Evolutionary conservation across 495 filamentous ascomycete genomes (phyloP).

Genomic region (Xylaria curta): DNA sequence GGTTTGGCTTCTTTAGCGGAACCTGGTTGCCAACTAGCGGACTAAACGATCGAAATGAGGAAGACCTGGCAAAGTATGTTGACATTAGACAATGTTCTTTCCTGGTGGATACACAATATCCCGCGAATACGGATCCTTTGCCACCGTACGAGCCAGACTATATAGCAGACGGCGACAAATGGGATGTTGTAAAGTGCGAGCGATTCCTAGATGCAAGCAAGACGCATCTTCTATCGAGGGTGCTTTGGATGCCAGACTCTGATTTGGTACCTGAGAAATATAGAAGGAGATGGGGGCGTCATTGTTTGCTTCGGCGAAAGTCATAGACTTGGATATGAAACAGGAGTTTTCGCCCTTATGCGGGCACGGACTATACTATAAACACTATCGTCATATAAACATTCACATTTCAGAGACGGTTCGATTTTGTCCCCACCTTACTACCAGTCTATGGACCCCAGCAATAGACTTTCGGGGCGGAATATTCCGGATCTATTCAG

Average conservation of each 20-base stretch:
- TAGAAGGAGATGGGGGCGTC: conserved; percentile 77
- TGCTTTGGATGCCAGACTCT: conserved; percentile 83
- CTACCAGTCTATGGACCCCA: too few species aligned
- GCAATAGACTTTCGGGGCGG: not conserved
- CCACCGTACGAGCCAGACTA: conserved; percentile 76
- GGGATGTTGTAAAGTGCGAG: conserved; percentile 76
- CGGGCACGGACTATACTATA: not conserved
- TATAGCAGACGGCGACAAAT: conserved; percentile 67
- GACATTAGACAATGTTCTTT: conserved; percentile 78
- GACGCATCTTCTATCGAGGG: conserved; percentile 75
- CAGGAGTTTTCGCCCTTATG: not conserved
- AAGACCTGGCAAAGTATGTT: conserved; percentile 87
- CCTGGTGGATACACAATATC: conserved; percentile 86
- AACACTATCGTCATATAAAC: not conserved
- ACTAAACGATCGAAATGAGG: conserved; percentile 91
- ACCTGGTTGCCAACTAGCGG: conserved; percentile 81
- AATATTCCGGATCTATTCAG: not conserved
- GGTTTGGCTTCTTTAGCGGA: conserved; percentile 70
- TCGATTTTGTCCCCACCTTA: not conserved
- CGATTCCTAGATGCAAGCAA: conserved; percentile 79
- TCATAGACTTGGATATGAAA: conserved; percentile 29
- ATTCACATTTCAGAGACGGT: not conserved
- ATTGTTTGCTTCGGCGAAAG: conserved; percentile 76
- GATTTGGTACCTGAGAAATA: conserved; percentile 70
- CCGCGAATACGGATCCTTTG: conserved; percentile 49